phyloP scores from a whole-genome alignment of 2,329 filamentous ascomycete genomes.

The Fonsecaea monophora region DNA sequence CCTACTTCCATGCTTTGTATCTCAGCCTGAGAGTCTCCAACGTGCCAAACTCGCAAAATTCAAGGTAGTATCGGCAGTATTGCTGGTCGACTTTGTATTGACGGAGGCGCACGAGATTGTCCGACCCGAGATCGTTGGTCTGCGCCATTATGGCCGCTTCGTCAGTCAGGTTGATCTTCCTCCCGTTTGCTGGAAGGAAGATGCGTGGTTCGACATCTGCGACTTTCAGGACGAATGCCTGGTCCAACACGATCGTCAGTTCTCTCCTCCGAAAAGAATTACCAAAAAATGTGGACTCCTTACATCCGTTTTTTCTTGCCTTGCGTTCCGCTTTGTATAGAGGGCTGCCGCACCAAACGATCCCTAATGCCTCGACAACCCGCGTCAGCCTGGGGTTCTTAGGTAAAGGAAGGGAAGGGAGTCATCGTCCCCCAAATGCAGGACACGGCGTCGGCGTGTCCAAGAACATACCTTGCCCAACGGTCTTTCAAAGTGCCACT shows the following conservation, averaged over 20 bases:
- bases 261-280: too few relatives aligned
- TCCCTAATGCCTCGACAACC: conserved; percentile 2
- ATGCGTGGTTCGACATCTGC: not conserved
- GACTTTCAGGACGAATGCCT: conserved; percentile 17
- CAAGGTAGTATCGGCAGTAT: conserved; percentile 32
- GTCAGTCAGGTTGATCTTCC: conserved; percentile 15
- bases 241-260: not conserved
- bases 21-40: conserved; percentile 28
- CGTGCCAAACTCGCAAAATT: conserved; percentile 25
- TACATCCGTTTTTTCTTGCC: conserved; percentile 25
- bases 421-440: not conserved
- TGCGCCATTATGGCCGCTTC: conserved; percentile 32
- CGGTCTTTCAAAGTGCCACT: conserved; percentile 31
- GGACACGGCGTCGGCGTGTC: not conserved
- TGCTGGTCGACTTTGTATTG: conserved; percentile 20
- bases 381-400: not conserved
- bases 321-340: conserved; percentile 22
- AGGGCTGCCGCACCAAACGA: conserved; percentile 32
- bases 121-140: conserved; percentile 18
- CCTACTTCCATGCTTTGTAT: conserved; percentile 36
- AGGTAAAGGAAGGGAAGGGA: not conserved
- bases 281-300: not conserved
- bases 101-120: conserved; percentile 25
- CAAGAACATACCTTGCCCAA: conserved; percentile 20
- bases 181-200: conserved; percentile 2